phyloP scores from a whole-genome alignment of 1,284 basidiomycete genomes.

The Trametes polyzona region DNA sequence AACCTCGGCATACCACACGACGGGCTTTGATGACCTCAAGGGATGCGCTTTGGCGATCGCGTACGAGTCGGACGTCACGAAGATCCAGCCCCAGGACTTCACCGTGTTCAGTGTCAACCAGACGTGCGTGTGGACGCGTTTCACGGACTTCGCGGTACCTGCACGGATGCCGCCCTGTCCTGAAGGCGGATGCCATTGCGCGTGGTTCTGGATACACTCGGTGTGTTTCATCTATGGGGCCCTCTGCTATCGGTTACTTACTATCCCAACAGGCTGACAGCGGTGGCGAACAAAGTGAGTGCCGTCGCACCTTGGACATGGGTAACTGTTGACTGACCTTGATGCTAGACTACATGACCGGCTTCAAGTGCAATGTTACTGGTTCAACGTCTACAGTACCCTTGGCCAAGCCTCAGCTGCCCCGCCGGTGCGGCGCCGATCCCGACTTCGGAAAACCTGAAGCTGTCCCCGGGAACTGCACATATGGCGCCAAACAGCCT shows the following conservation, averaged over 20 bases:
- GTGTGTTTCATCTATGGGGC: conserved; percentile 32
- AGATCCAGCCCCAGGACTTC: conserved; percentile 68
- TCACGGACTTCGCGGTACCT: conserved; percentile 69
- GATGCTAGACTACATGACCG: conserved; percentile 68
- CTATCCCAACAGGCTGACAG: conserved; percentile 38
- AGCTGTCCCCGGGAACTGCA: conserved; percentile 61
- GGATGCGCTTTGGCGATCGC: conserved; percentile 75
- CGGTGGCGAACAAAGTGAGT: conserved; percentile 51
- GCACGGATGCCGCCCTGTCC: conserved; percentile 71
- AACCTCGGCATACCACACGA: conserved; percentile 54
- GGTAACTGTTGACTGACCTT: background rate
- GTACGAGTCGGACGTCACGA: conserved; percentile 59
- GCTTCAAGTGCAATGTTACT: conserved; percentile 73
- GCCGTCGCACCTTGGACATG: background rate
- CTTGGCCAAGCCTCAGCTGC: conserved; percentile 52
- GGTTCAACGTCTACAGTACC: conserved; percentile 54
- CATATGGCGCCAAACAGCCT: conserved; percentile 66
- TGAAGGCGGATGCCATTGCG: conserved; percentile 64
- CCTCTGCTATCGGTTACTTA: too few relatives aligned
- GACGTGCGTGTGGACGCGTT: conserved; percentile 69
- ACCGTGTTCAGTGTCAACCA: conserved; percentile 75
- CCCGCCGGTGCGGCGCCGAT: conserved; percentile 63
- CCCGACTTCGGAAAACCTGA: conserved; percentile 39
- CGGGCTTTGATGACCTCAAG: conserved; percentile 53
- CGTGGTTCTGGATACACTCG: conserved; percentile 76